Percentiles rank a stretch among this genome's conserved stretches.
Conservation (phyloP, 768 basidiomycete genomes). For the Chalciporus chontae region DNA sequence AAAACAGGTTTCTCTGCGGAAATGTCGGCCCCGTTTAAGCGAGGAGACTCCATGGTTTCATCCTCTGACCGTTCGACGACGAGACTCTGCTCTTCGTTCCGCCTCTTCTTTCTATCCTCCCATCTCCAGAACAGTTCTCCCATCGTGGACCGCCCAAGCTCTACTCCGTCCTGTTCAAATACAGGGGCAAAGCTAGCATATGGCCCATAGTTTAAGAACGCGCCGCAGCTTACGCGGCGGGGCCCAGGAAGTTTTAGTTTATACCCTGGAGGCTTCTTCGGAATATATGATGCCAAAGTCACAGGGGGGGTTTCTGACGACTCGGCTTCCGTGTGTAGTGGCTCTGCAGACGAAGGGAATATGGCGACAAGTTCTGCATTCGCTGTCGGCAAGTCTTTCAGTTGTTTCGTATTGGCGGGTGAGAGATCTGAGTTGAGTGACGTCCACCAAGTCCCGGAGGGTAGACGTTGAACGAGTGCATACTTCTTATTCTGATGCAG, state of each 20-base stretch:
- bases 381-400: conserved; percentile 55
- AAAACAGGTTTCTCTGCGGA: conserved; percentile 5
- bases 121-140: conserved; percentile 56
- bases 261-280: conserved; percentile 38
- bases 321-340: conserved; percentile 31
- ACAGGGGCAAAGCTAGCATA: conserved; percentile 74
- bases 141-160: conserved; percentile 60
- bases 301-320: conserved; percentile 23
- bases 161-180: conserved; percentile 75
- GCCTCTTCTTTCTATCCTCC: conserved; percentile 39
- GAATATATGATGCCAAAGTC: conserved; percentile 58
- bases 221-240: conserved; percentile 57
- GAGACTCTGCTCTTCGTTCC: conserved; percentile 20
- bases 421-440: conserved; percentile 53
- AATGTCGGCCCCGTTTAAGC: conserved; percentile 13
- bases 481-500: conserved; percentile 46
- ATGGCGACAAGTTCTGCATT: conserved; percentile 76
- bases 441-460: conserved; percentile 76
- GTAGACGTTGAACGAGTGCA: conserved; percentile 77
- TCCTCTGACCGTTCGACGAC: conserved; percentile 3
- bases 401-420: conserved; percentile 34
- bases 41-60: background rate
- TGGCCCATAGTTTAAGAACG: conserved; percentile 77
- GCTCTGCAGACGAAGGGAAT: conserved; percentile 54
- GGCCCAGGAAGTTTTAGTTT: conserved; percentile 44